Evolutionary conservation across 768 basidiomycete species (phyloP).

Genomic region (Brasilioporus rufonigricans): DNA sequence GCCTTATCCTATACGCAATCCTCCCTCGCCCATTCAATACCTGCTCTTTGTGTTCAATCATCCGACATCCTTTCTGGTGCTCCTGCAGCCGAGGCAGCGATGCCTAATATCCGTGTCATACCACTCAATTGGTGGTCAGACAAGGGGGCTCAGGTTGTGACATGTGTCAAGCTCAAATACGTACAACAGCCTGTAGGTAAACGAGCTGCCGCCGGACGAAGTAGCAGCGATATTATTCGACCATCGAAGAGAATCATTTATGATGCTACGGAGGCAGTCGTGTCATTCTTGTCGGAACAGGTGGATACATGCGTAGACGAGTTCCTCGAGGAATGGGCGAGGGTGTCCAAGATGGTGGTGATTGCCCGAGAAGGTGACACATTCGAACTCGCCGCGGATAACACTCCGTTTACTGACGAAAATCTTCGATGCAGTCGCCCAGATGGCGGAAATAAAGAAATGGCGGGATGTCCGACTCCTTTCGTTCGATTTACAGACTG

Average conservation of each 20-base stretch:
- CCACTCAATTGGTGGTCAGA: conserved; percentile 92
- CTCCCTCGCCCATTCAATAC: conserved; percentile 73
- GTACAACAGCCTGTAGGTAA: conserved; percentile 85
- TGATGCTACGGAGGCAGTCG: conserved; percentile 83
- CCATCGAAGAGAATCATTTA: conserved; percentile 88
- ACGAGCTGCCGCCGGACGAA: conserved; percentile 51
- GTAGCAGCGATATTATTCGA: conserved; percentile 57
- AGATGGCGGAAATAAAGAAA: conserved; percentile 70
- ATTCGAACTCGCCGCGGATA: background rate
- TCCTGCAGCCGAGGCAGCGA: conserved; percentile 86
- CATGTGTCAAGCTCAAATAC: conserved; percentile 87
- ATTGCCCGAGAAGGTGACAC: conserved; percentile 83
- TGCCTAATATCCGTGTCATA: conserved; percentile 88
- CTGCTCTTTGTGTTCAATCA: conserved; percentile 80
- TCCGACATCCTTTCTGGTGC: conserved; percentile 78
- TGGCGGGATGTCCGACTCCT: conserved; percentile 80
- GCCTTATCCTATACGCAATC: conserved; percentile 63
- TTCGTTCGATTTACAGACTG: conserved; percentile 89
- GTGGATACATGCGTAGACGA: conserved; percentile 87
- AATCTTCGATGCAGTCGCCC: conserved; percentile 53
- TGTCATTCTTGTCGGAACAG: conserved; percentile 84
- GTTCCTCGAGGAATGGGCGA: conserved; percentile 90
- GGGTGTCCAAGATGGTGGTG: conserved; percentile 91
- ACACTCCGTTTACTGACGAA: background rate
- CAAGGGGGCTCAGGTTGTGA: conserved; percentile 76